These are phyloP conservation scores for Kodamaea kaohsiungensis DNA, from an alignment of 805 yeast genomes.

Conservation along the genomic window DNA sequence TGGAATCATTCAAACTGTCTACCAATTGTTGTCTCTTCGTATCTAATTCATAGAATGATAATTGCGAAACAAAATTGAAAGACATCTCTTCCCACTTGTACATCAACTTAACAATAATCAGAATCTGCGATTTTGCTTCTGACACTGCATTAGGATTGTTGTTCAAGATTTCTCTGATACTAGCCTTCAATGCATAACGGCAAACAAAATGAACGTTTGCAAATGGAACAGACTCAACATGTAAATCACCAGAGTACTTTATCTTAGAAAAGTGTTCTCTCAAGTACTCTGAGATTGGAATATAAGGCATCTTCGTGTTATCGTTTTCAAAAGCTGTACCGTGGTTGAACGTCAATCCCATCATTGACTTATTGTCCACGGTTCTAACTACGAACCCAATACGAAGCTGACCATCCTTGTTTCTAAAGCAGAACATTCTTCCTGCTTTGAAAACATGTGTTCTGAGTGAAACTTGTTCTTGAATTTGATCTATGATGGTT, in stretches of 20 bases:
- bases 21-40: constrained; percentile 37
- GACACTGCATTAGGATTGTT: constrained; percentile 36
- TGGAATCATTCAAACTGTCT: constrained; percentile 25
- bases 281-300: constrained; percentile 36
- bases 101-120: constrained; percentile 36
- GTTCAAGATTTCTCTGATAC: constrained; percentile 35
- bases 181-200: constrained; percentile 33
- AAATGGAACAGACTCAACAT: constrained; percentile 41
- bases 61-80: constrained; percentile 34
- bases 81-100: constrained; percentile 45
- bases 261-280: constrained; percentile 36
- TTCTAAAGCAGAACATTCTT: constrained; percentile 58
- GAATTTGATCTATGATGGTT: constrained; percentile 48
- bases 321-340: constrained; percentile 33
- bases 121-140: constrained; percentile 38
- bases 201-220: constrained; percentile 46
- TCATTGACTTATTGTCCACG: constrained; percentile 31
- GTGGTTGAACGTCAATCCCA: constrained; percentile 48
- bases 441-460: constrained; percentile 51
- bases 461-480: constrained; percentile 48
- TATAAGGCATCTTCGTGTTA: constrained; percentile 34
- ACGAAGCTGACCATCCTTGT: constrained; percentile 38
- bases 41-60: constrained; percentile 37
- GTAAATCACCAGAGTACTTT: constrained; percentile 33
- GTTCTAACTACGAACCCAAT: constrained; percentile 58